Conservation (phyloP, 75 land plant genomes). For the Sequoia sempervirens region DNA sequence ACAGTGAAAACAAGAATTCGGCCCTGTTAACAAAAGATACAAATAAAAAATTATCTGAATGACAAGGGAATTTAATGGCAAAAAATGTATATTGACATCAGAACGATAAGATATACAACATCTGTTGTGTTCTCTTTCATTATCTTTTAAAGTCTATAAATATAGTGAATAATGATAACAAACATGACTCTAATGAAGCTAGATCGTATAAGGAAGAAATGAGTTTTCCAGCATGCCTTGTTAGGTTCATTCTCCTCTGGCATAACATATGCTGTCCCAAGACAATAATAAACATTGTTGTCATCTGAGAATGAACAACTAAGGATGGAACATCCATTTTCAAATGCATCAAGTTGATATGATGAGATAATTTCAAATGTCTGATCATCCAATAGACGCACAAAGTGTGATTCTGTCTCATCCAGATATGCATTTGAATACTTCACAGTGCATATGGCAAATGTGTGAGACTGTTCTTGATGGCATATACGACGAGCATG, state of each 20-base stretch:
- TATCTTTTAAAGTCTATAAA: not conserved
- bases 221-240: conserved; percentile 49
- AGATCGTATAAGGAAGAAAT: not conserved
- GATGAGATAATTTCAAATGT: conserved; percentile 81
- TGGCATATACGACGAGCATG: conserved; percentile 96
- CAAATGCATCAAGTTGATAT: conserved; percentile 78
- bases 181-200: not conserved
- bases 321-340: conserved; percentile 90
- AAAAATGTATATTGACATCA: not conserved
- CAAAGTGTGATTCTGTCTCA: conserved; percentile 87
- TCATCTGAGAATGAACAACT: conserved; percentile 98
- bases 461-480: conserved; percentile 91
- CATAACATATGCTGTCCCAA: conserved; percentile 96
- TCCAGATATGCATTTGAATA: conserved; percentile 57
- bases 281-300: conserved; percentile 79
- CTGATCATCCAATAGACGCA: conserved; percentile 95
- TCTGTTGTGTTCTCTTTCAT: not conserved
- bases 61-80: not conserved
- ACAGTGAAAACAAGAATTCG: conserved; percentile 74
- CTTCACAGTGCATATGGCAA: conserved; percentile 80
- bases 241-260: conserved; percentile 95
- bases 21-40: conserved; percentile 43
- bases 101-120: not conserved
- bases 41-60: not conserved
- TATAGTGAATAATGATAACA: not conserved